A percentile compares a stretch with the other conserved stretches of the same genome.
phyloP scores from a whole-genome alignment of 805 yeast genomes.

The Cyberlindnera xylosilytica region DNA sequence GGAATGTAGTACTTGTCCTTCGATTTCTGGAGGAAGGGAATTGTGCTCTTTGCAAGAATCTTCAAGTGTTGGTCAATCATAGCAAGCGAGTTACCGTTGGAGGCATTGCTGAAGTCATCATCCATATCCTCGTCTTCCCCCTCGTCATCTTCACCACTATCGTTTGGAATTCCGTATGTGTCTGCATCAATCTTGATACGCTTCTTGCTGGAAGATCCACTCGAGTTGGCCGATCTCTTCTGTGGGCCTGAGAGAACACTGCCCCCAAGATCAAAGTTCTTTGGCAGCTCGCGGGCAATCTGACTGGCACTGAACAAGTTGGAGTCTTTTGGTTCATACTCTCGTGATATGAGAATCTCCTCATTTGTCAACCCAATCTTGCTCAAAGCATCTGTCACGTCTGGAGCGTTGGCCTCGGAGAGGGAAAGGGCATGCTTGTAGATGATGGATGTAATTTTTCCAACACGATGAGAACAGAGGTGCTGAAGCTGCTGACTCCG shows the following conservation, averaged over 20 bases:
- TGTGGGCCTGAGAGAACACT: constrained; percentile 40
- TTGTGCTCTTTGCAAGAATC: constrained; percentile 50
- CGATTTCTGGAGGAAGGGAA: constrained; percentile 60
- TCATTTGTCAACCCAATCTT: constrained; percentile 51
- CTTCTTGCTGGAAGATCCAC: constrained; percentile 23
- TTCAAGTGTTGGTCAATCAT: constrained; percentile 64
- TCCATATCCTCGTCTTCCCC: constrained; percentile 26
- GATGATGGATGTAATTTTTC: constrained; percentile 61
- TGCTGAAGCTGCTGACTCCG: constrained; percentile 63
- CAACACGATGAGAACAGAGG: constrained; percentile 65
- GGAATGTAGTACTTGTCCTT: constrained; percentile 62
- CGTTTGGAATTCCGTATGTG: constrained; percentile 6
- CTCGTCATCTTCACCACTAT: constrained; percentile 26
- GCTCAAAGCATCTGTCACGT: constrained; percentile 35
- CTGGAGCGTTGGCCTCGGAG: constrained; percentile 56
- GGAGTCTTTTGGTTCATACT: constrained; percentile 31
- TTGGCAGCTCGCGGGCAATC: constrained; percentile 38
- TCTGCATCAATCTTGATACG: constrained; percentile 36
- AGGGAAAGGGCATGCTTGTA: constrained; percentile 55
- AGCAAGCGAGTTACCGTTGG: constrained; percentile 21
- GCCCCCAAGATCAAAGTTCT: constrained; percentile 40
- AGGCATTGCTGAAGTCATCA: not conserved
- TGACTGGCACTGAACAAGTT: constrained; percentile 42
- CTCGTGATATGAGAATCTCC: constrained; percentile 30
- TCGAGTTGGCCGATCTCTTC: constrained; percentile 30